Conservation (phyloP, 2,329 filamentous ascomycete species). For the Colletotrichum agaves region DNA sequence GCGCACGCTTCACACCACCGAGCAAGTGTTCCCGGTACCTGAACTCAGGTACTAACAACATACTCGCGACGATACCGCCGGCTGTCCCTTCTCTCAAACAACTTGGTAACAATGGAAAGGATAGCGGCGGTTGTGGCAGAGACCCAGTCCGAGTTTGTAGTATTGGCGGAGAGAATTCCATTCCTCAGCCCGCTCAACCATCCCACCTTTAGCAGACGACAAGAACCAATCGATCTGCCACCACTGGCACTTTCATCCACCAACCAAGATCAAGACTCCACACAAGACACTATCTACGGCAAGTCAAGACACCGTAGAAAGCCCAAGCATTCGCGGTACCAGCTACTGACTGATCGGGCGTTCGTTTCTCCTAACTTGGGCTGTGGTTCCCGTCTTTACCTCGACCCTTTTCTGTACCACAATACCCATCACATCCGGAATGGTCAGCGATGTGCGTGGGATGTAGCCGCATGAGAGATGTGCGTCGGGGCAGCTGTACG, state of each 20-base stretch:
- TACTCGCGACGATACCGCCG: background rate
- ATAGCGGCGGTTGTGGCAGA: background rate
- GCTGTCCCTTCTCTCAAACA: constrained; percentile 1
- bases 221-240: constrained; percentile 22
- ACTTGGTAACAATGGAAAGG: background rate
- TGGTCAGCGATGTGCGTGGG: constrained; percentile 2
- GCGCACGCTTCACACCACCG: background rate
- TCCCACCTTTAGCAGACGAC: constrained; percentile 28
- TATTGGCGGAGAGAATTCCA: constrained; percentile 5
- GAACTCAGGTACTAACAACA: background rate
- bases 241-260: constrained; percentile 11
- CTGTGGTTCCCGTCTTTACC: constrained; percentile 5
- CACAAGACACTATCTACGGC: background rate
- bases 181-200: constrained; percentile 22
- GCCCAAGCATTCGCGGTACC: background rate
- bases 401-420: background rate
- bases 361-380: constrained; percentile 2
- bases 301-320: constrained; percentile 13
- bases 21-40: constrained; percentile 14
- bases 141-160: background rate
- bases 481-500: constrained; percentile 20
- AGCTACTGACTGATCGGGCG: constrained; percentile 2
- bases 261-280: constrained; percentile 6
- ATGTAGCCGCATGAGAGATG: constrained; percentile 27
- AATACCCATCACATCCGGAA: background rate